Percentiles rank a stretch among this genome's conserved stretches.
Evolutionary conservation across 495 filamentous ascomycete genomes (phyloP).

Genomic region (Chaetomium fimeti): DNA sequence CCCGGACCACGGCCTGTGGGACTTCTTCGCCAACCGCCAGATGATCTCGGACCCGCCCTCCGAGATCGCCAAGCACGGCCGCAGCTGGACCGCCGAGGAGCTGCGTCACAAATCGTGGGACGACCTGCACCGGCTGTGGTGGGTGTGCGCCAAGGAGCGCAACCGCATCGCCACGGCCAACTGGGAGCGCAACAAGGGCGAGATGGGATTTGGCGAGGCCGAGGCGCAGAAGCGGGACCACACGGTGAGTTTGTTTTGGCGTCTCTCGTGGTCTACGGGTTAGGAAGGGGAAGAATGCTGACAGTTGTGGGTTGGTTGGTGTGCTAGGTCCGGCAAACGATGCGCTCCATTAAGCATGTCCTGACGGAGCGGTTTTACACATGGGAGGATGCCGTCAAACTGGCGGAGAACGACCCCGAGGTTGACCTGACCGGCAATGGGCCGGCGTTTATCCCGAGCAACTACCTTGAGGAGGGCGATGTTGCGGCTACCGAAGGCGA

Average conservation of each 20-base stretch:
- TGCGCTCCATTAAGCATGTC: constrained; percentile 74
- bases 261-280: not conserved
- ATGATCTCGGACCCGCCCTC: constrained; percentile 64
- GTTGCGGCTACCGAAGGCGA: constrained; percentile 17
- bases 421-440: constrained; percentile 55
- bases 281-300: not conserved
- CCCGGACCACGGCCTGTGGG: constrained; percentile 86
- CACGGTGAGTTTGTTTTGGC: constrained; percentile 53
- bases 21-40: constrained; percentile 73
- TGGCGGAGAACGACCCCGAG: constrained; percentile 67
- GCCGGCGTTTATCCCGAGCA: constrained; percentile 48
- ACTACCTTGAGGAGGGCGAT: constrained; percentile 39
- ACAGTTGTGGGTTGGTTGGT: not conserved
- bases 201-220: constrained; percentile 64
- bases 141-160: constrained; percentile 88
- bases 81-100: constrained; percentile 84
- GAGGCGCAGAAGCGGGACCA: constrained; percentile 58
- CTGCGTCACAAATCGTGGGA: constrained; percentile 88
- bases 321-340: constrained; percentile 64
- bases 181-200: constrained; percentile 60
- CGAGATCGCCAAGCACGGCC: constrained; percentile 67
- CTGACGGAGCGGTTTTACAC: constrained; percentile 87
- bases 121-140: constrained; percentile 90
- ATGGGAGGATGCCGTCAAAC: constrained; percentile 76
- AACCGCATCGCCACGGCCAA: constrained; percentile 82